Conservation (phyloP, 805 yeast genomes). For the Blastobotrys muscicola region DNA sequence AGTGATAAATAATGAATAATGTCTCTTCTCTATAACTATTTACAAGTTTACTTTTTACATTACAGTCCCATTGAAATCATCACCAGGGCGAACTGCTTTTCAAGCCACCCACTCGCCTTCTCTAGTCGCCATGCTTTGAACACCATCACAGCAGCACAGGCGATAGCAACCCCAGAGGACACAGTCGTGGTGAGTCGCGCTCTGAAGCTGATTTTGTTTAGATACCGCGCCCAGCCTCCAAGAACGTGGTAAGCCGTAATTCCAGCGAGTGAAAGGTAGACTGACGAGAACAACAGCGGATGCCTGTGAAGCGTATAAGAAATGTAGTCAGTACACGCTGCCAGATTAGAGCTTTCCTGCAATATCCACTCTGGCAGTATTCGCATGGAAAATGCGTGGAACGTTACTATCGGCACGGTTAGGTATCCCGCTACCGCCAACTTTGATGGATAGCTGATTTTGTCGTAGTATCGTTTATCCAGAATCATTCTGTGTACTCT, state of each 20-base stretch:
- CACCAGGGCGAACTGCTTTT: slow-evolving; percentile 11
- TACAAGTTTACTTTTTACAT: neutral
- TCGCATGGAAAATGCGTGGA: slow-evolving; percentile 41
- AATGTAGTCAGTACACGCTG: slow-evolving; percentile 35
- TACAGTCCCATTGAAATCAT: slow-evolving; percentile 4
- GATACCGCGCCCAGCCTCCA: slow-evolving; percentile 33
- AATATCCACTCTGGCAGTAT: slow-evolving; percentile 42
- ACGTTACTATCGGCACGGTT: slow-evolving; percentile 35
- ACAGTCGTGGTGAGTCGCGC: no score
- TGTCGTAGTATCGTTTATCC: slow-evolving; percentile 21
- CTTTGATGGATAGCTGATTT: slow-evolving; percentile 35
- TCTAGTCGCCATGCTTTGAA: slow-evolving; percentile 8
- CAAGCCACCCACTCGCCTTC: slow-evolving; percentile 14
- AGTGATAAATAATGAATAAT: slow-evolving; percentile 1
- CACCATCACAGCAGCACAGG: neutral
- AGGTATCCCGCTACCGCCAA: slow-evolving; percentile 52
- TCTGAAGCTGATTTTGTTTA: no score
- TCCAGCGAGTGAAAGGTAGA: slow-evolving; percentile 30
- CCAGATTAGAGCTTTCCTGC: slow-evolving; percentile 51
- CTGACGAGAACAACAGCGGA: slow-evolving; percentile 24
- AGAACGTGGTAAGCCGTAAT: slow-evolving; percentile 43
- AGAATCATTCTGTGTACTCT: slow-evolving; percentile 31
- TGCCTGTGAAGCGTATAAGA: slow-evolving; percentile 31
- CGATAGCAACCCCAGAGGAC: no score
- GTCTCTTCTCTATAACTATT: neutral